phyloP scores from a whole-genome alignment of 75 land plant species.

The Larix kaempferi region DNA sequence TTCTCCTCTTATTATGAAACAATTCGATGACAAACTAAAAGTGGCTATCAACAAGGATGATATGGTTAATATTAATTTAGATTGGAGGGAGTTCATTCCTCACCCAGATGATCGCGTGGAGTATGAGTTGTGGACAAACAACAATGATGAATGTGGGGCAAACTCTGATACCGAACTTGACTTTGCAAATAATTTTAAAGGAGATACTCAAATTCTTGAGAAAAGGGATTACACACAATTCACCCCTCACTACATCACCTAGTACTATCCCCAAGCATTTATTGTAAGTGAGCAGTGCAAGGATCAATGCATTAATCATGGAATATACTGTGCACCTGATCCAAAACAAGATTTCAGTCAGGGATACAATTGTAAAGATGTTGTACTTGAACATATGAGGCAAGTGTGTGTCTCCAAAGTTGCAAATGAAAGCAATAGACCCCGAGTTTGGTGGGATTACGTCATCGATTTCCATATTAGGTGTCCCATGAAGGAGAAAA shows the following conservation, averaged over 20 bases:
- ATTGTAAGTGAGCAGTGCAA: slow-evolving; percentile 2
- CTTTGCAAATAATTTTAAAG: too few relatives aligned
- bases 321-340: slow-evolving; percentile 70
- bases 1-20: too few relatives aligned
- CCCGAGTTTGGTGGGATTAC: slow-evolving; percentile 95
- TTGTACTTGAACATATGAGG: slow-evolving; percentile 74
- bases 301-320: slow-evolving; percentile 2
- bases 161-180: too few relatives aligned
- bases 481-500: slow-evolving; percentile 84
- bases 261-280: slow-evolving; percentile 54
- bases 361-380: slow-evolving; percentile 93
- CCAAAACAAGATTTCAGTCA: neutral
- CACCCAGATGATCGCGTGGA: too few relatives aligned
- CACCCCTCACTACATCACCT: slow-evolving; percentile 90
- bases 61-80: too few relatives aligned
- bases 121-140: too few relatives aligned
- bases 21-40: too few relatives aligned
- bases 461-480: slow-evolving; percentile 85
- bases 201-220: slow-evolving; percentile 55
- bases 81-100: too few relatives aligned
- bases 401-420: slow-evolving; percentile 80
- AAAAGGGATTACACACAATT: slow-evolving; percentile 70
- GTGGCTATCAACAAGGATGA: too few relatives aligned
- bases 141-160: too few relatives aligned
- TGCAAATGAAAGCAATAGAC: slow-evolving; percentile 62